Evolutionary conservation across 805 yeast genomes (phyloP).

Genomic region (Cyberlindnera mrakii): DNA sequence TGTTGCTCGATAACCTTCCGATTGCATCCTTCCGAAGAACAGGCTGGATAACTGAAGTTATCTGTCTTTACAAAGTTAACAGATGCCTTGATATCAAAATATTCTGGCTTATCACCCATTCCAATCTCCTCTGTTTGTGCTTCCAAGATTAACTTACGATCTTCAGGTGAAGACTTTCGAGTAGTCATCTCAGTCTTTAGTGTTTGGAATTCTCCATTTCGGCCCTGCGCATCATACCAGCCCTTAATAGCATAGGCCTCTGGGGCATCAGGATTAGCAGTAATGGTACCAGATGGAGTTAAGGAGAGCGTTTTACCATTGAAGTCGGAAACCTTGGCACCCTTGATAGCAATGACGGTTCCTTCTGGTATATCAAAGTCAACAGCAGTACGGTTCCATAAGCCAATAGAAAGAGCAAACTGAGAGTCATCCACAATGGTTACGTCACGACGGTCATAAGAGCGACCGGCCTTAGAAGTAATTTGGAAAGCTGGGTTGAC

Average conservation of each 20-base stretch:
- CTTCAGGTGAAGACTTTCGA: conserved; percentile 37
- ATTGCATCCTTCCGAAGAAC: conserved; percentile 69
- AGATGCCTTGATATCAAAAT: conserved; percentile 68
- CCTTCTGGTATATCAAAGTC: conserved; percentile 71
- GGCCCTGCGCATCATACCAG: conserved; percentile 87
- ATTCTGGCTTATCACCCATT: conserved; percentile 71
- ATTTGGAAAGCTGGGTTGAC: conserved; percentile 73
- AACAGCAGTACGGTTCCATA: conserved; percentile 86
- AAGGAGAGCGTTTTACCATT: conserved; percentile 80
- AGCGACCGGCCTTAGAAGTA: conserved; percentile 85
- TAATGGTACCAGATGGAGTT: conserved; percentile 69
- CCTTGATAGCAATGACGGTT: conserved; percentile 86
- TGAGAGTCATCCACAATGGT: conserved; percentile 80
- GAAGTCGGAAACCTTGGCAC: conserved; percentile 83
- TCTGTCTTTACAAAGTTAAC: conserved; percentile 67
- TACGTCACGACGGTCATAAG: conserved; percentile 88
- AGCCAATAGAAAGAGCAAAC: conserved; percentile 67
- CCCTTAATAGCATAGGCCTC: conserved; percentile 88
- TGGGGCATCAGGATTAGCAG: conserved; percentile 80
- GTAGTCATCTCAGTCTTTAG: conserved; percentile 48
- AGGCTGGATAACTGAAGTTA: conserved; percentile 85
- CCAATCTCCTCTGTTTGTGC: conserved; percentile 69
- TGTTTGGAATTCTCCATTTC: conserved; percentile 51
- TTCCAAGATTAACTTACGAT: conserved; percentile 60
- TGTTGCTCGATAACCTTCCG: conserved; percentile 74